A percentile compares a stretch with the other conserved stretches of the same genome.
These are phyloP conservation scores for Chloromonas sp. DNA, from an alignment of 163 green algal species.

Conservation along the genomic window DNA sequence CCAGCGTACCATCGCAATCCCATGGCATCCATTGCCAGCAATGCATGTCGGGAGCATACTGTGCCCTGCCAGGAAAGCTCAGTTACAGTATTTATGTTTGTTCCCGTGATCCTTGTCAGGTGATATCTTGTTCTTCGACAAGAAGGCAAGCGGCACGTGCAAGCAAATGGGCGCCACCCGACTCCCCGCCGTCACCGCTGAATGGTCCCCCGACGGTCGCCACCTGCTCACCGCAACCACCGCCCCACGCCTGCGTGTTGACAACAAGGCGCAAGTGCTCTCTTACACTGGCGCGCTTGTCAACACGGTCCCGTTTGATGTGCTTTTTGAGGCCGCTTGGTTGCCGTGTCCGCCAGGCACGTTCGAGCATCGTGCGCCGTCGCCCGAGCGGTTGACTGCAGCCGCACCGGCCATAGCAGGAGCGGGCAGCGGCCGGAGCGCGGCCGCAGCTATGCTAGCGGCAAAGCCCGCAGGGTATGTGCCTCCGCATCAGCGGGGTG, in stretches of 20 bases:
- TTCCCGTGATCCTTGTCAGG: conserved; percentile 35
- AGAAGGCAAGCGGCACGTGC: conserved; percentile 74
- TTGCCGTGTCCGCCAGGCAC: conserved; percentile 35
- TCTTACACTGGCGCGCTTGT: conserved; percentile 6
- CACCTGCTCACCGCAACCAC: conserved; percentile 78
- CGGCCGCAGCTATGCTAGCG: neutral
- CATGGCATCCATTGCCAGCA: no score
- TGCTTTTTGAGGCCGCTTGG: conserved; percentile 70
- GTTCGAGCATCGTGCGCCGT: conserved; percentile 62
- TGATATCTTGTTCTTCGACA: conserved; percentile 87
- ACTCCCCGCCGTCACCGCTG: conserved; percentile 53
- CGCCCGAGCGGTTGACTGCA: conserved; percentile 31
- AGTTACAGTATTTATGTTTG: no score
- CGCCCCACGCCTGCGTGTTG: conserved; percentile 87
- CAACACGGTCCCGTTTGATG: conserved; percentile 22
- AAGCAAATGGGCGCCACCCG: conserved; percentile 68
- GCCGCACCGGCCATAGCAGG: neutral
- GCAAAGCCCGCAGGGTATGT: conserved; percentile 49
- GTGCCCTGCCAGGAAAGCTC: no score
- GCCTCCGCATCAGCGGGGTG: conserved; percentile 42
- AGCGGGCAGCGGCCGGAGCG: neutral
- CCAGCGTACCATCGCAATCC: no score
- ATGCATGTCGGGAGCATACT: no score
- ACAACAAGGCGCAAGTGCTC: conserved; percentile 79
- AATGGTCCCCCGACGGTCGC: conserved; percentile 87